Percentiles rank a stretch among this genome's conserved stretches.
Evolutionary conservation across 2,329 filamentous ascomycete species (phyloP).

Genomic region (Colletotrichum echinochloae): DNA sequence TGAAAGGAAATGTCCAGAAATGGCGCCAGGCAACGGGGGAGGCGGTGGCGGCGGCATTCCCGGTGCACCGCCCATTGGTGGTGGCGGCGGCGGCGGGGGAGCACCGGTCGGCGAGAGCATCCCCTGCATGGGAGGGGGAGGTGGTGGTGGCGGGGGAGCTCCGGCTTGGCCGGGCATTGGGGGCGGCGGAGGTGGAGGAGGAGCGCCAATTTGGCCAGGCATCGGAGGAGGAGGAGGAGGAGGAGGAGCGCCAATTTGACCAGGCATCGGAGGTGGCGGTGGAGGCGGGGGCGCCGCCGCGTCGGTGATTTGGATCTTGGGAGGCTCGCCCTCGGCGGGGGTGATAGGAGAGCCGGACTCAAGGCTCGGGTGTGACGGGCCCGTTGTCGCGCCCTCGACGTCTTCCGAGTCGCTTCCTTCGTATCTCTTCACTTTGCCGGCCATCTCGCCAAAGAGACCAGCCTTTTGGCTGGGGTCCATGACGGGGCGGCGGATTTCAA

Average conservation of each 20-base stretch:
- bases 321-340: constrained; percentile 69
- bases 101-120: constrained; percentile 48
- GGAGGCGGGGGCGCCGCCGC: constrained; percentile 51
- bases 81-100: constrained; percentile 63
- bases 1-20: constrained; percentile 81
- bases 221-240: constrained; percentile 53
- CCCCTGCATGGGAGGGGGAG: constrained; percentile 63
- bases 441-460: constrained; percentile 77
- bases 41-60: constrained; percentile 62
- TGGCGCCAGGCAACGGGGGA: constrained; percentile 67
- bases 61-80: constrained; percentile 60
- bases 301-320: constrained; percentile 70
- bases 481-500: constrained; percentile 80
- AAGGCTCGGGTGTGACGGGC: constrained; percentile 79
- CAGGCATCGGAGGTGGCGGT: constrained; percentile 51
- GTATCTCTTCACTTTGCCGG: constrained; percentile 78
- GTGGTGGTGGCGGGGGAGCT: constrained; percentile 47
- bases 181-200: constrained; percentile 50
- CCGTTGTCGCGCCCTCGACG: constrained; percentile 77
- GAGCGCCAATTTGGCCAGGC: constrained; percentile 46
- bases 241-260: constrained; percentile 49
- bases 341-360: constrained; percentile 78
- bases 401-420: constrained; percentile 81
- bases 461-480: constrained; percentile 73
- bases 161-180: neutral